Conservation (phyloP, 257 asterid species). For the Pogostemon cablin region DNA sequence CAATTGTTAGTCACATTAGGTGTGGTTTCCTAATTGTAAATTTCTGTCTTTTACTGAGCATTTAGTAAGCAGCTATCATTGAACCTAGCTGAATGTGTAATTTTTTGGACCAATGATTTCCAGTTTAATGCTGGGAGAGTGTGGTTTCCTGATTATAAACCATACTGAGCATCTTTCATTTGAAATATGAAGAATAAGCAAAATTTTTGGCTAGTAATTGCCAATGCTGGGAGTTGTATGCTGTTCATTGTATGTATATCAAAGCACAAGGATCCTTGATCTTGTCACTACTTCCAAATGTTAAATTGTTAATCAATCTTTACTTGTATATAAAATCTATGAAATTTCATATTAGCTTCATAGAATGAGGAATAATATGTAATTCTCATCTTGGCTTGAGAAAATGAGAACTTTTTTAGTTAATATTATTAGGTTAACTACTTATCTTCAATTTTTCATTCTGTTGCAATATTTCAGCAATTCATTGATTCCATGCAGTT, state of each 20-base stretch:
- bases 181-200: background rate
- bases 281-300: constrained; percentile 13
- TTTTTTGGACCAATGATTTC: background rate
- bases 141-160: constrained; percentile 10
- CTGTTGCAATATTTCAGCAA: constrained; percentile 31
- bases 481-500: constrained; percentile 35
- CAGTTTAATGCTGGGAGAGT: background rate
- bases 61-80: too few relatives aligned
- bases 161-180: background rate
- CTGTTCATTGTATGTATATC: constrained; percentile 20
- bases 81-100: too few relatives aligned
- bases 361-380: background rate
- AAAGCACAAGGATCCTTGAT: constrained; percentile 13
- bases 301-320: background rate
- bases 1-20: background rate
- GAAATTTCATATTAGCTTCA: constrained; percentile 27
- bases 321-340: constrained; percentile 6
- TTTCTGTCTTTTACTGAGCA: too few relatives aligned
- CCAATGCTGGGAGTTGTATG: background rate
- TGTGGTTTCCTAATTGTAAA: too few relatives aligned
- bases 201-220: constrained; percentile 15
- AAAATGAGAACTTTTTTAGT: constrained; percentile 8
- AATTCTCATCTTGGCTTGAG: background rate
- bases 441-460: constrained; percentile 24
- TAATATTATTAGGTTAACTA: background rate